Evolutionary conservation across 768 basidiomycete species (phyloP).

Genomic region (Xerocomus potaroensis): DNA sequence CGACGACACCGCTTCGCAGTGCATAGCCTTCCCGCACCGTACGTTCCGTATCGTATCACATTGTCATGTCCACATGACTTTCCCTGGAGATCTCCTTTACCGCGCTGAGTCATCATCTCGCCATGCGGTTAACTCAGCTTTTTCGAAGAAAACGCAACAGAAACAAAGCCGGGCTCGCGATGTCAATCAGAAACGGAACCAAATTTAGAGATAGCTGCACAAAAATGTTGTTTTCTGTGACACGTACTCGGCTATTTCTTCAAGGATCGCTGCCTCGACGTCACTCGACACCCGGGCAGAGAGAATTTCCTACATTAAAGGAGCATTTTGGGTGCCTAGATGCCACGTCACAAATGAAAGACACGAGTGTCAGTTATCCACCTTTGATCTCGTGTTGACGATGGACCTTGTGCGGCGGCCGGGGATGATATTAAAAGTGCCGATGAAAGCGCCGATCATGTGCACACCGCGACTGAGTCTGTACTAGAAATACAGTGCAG

Average conservation of each 20-base stretch:
- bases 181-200: neutral
- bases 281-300: too few species aligned
- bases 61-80: slow-evolving; percentile 1
- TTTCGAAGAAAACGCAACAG: neutral
- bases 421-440: slow-evolving; percentile 3
- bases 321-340: neutral
- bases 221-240: too few species aligned
- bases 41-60: neutral
- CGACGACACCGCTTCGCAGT: slow-evolving; percentile 8
- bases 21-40: slow-evolving; percentile 12
- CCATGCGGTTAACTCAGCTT: neutral
- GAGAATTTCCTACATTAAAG: neutral
- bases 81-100: neutral
- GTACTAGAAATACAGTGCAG: too few species aligned
- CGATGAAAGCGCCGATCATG: neutral
- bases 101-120: slow-evolving; percentile 2
- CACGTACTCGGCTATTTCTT: too few species aligned
- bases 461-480: neutral
- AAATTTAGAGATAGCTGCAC: neutral
- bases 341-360: neutral
- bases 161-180: neutral
- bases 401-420: neutral
- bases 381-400: neutral
- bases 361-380: neutral
- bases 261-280: too few species aligned